phyloP scores from a whole-genome alignment of 495 filamentous ascomycete species.

The Daldinia decipiens region DNA sequence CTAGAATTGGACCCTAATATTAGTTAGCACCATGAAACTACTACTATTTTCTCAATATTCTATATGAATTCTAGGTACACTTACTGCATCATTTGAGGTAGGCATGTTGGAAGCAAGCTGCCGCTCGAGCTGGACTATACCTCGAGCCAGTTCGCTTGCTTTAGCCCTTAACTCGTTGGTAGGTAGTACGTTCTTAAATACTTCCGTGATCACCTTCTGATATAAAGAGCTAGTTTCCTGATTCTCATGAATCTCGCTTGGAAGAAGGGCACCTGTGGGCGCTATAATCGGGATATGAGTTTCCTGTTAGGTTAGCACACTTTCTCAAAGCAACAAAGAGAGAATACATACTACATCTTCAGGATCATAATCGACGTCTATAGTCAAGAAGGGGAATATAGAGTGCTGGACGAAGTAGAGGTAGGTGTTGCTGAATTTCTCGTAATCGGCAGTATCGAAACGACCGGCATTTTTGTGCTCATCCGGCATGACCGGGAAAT shows the following conservation, averaged over 20 bases:
- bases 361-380: constrained; percentile 2
- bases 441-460: constrained; percentile 12
- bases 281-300: constrained; percentile 17
- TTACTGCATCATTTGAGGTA: background rate
- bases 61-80: background rate
- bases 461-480: constrained; percentile 7
- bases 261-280: background rate
- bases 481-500: constrained; percentile 12
- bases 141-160: constrained; percentile 11
- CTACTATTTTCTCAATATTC: background rate
- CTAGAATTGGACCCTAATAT: background rate
- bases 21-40: background rate
- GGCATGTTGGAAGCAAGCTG: constrained; percentile 2
- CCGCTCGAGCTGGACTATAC: constrained; percentile 13
- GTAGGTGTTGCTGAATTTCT: constrained; percentile 22
- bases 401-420: constrained; percentile 5
- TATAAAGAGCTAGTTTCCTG: constrained; percentile 1
- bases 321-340: background rate
- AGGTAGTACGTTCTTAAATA: constrained; percentile 8
- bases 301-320: constrained; percentile 13
- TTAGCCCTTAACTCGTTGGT: constrained; percentile 13
- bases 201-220: constrained; percentile 11
- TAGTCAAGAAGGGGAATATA: constrained; percentile 15
- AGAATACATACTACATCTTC: constrained; percentile 11
- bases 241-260: background rate